phyloP scores from a whole-genome alignment of 331 rosid genomes.

The Quercus tomentella region DNA sequence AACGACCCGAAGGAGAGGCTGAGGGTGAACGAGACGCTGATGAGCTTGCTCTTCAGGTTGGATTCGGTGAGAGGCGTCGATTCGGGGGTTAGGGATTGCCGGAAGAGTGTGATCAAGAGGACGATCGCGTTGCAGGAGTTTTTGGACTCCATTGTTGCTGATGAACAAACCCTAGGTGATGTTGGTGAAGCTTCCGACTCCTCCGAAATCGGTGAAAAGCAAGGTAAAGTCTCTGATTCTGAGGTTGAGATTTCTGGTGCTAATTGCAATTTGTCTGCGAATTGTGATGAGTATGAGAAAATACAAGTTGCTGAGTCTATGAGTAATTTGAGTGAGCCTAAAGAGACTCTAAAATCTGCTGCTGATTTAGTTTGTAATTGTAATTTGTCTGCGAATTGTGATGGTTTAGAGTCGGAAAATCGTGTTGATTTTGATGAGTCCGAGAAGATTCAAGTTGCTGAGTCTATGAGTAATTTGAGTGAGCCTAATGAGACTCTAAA shows the following conservation, averaged over 20 bases:
- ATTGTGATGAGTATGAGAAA: neutral
- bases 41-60: constrained; percentile 62
- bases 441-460: neutral
- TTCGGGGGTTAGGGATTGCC: constrained; percentile 47
- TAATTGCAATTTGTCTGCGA: neutral
- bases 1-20: constrained; percentile 52
- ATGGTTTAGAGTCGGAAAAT: neutral
- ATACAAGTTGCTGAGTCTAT: no score
- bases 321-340: no score
- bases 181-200: neutral
- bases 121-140: constrained; percentile 62
- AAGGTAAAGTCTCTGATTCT: neutral
- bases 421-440: neutral
- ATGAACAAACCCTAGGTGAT: neutral
- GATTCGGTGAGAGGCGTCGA: constrained; percentile 57
- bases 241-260: neutral
- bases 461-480: neutral
- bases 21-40: constrained; percentile 49
- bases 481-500: neutral
- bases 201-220: neutral
- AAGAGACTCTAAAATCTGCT: no score
- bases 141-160: constrained; percentile 38
- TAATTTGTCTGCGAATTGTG: neutral
- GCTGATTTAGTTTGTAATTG: neutral
- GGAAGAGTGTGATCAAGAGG: constrained; percentile 51